phyloP scores from a whole-genome alignment of 2,329 filamentous ascomycete genomes.

The Pestalotiopsis sp. region DNA sequence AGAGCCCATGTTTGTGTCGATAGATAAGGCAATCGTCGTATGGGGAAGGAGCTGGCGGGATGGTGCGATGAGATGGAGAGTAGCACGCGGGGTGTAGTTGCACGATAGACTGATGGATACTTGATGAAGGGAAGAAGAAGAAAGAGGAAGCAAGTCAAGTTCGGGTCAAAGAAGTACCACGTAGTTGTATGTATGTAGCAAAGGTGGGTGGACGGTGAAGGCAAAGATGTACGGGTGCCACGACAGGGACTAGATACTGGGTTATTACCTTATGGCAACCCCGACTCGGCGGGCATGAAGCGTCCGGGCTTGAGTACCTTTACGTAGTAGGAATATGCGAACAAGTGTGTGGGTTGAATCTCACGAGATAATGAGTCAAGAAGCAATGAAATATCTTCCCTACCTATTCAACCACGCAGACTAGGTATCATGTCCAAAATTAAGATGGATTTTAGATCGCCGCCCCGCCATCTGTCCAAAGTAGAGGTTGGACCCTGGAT shows the following conservation, averaged over 20 bases:
- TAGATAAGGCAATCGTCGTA: not conserved
- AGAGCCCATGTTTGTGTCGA: slow-evolving; percentile 26
- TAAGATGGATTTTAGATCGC: not conserved
- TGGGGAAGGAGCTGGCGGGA: not conserved
- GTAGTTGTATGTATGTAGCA: not conserved
- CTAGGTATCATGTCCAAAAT: not conserved
- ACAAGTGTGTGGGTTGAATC: not conserved
- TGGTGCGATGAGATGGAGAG: not conserved
- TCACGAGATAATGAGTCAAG: slow-evolving; percentile 8
- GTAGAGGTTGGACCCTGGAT: slow-evolving; percentile 1
- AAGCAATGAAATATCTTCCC: not conserved
- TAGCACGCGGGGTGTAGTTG: not conserved
- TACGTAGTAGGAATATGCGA: not conserved
- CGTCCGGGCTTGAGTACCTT: not conserved
- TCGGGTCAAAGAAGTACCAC: not conserved
- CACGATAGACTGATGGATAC: not conserved
- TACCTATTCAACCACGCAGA: not conserved
- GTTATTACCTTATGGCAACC: not conserved
- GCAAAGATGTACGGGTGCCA: not conserved
- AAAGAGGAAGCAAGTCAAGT: not conserved
- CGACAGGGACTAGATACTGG: not conserved
- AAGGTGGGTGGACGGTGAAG: not conserved
- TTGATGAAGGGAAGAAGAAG: not conserved
- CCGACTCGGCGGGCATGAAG: not conserved
- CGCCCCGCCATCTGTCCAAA: not conserved